Conservation (phyloP, 805 yeast species). For the Candida schatavii region DNA sequence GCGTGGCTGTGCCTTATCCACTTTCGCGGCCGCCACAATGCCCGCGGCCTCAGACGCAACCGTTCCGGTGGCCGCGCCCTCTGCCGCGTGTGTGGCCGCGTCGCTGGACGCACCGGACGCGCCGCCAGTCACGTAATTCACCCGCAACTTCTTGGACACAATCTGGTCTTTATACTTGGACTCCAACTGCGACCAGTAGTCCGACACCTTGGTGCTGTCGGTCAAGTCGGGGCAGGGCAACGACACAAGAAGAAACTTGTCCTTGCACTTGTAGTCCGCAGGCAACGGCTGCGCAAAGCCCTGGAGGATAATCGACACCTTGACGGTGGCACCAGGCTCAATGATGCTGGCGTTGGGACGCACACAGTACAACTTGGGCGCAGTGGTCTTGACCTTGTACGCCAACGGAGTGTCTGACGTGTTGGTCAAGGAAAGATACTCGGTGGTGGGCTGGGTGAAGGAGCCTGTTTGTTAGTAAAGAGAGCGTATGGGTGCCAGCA, state of each 20-base stretch:
- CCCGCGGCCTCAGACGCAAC: conserved; percentile 11
- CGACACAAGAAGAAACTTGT: conserved; percentile 87
- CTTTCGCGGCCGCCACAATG: conserved; percentile 18
- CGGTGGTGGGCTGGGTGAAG: conserved; percentile 68
- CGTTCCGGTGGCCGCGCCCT: background rate
- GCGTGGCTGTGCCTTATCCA: conserved; percentile 12
- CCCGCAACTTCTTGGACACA: conserved; percentile 65
- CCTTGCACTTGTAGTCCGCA: conserved; percentile 75
- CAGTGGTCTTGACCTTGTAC: conserved; percentile 96
- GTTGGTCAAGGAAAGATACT: conserved; percentile 54
- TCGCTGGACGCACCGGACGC: conserved; percentile 9
- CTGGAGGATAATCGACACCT: conserved; percentile 81
- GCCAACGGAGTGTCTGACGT: conserved; percentile 62
- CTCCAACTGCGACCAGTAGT: conserved; percentile 75
- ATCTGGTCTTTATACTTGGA: conserved; percentile 52
- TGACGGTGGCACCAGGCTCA: conserved; percentile 67
- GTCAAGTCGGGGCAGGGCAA: conserved; percentile 68
- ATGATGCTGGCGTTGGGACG: conserved; percentile 90
- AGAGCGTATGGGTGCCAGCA: no score
- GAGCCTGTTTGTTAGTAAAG: no score
- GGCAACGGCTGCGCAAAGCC: conserved; percentile 77
- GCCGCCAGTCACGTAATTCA: conserved; percentile 44
- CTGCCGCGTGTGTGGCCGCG: conserved; percentile 6
- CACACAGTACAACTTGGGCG: conserved; percentile 93
- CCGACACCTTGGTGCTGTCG: conserved; percentile 57